Conservation (phyloP, 306 rosid species). For the Chamaecrista fasciculata region DNA sequence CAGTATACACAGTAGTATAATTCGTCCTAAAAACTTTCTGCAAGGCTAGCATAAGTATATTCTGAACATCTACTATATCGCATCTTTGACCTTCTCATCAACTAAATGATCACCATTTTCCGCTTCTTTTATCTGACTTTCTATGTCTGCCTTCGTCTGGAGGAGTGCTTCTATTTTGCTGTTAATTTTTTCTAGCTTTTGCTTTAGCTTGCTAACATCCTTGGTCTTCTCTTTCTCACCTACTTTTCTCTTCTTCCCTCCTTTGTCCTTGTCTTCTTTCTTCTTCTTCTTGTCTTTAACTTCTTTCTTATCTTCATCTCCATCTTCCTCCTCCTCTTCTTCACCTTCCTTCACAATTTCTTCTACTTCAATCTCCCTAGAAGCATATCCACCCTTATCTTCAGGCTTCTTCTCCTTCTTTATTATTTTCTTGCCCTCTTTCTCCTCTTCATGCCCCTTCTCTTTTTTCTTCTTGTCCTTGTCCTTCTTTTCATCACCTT, state of each 20-base stretch:
- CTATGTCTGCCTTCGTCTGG: constrained; percentile 45
- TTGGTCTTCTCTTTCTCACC: constrained; percentile 42
- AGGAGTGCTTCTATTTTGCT: constrained; percentile 52
- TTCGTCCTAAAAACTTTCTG: background rate
- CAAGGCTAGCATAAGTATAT: background rate
- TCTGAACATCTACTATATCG: constrained; percentile 8
- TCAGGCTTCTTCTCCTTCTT: constrained; percentile 2
- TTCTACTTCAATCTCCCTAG: constrained; percentile 40
- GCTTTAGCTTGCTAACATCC: constrained; percentile 51
- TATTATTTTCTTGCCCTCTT: background rate
- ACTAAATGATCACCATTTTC: constrained; percentile 31
- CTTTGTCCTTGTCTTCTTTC: constrained; percentile 43
- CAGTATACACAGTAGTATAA: constrained; percentile 1
- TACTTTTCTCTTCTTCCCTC: constrained; percentile 49
- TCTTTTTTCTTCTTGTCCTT: background rate
- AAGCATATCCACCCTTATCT: constrained; percentile 15
- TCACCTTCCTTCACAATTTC: constrained; percentile 29
- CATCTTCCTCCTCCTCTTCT: constrained; percentile 17
- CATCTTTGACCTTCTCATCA: constrained; percentile 23
- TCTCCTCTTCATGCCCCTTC: constrained; percentile 9
- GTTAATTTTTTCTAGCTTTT: constrained; percentile 56
- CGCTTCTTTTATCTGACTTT: constrained; percentile 56
- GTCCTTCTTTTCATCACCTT: too few species aligned
- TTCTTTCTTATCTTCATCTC: constrained; percentile 16
- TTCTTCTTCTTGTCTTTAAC: constrained; percentile 30